Evolutionary conservation across 202 grass and related monocot genomes (phyloP).

Genomic region (Carex arenaria): DNA sequence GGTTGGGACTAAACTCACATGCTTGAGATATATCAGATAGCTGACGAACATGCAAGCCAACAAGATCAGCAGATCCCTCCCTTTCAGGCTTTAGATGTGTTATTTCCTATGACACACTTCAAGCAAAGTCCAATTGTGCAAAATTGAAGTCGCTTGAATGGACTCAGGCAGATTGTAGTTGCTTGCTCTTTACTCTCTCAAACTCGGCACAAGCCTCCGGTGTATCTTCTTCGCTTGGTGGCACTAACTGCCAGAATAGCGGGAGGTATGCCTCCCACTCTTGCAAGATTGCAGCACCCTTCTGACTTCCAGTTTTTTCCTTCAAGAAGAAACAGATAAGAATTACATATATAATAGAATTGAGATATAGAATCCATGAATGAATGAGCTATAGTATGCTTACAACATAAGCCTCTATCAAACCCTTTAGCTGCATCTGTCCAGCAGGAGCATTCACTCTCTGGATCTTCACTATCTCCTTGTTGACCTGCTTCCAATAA

Average conservation of each 20-base stretch:
- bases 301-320: slow-evolving; percentile 95
- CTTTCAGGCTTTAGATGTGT: neutral
- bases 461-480: slow-evolving; percentile 99
- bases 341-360: slow-evolving; percentile 2
- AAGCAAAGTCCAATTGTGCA: neutral
- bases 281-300: slow-evolving; percentile 67
- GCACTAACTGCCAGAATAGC: slow-evolving; percentile 95
- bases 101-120: neutral
- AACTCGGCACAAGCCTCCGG: slow-evolving; percentile 94
- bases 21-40: neutral
- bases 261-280: slow-evolving; percentile 98
- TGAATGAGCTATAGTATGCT: slow-evolving; percentile 27
- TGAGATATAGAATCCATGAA: neutral
- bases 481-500: slow-evolving; percentile 63
- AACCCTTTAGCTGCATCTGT: slow-evolving; percentile 97
- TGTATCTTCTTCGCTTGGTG: slow-evolving; percentile 97
- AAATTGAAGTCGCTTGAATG: slow-evolving; percentile 13
- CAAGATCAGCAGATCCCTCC: neutral
- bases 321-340: slow-evolving; percentile 26
- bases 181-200: slow-evolving; percentile 73
- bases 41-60: neutral
- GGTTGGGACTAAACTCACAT: slow-evolving; percentile 2
- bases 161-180: slow-evolving; percentile 60
- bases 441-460: slow-evolving; percentile 98
- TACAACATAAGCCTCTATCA: slow-evolving; percentile 98